phyloP scores from a whole-genome alignment of 768 basidiomycete genomes.

The Mycena haematopus region DNA sequence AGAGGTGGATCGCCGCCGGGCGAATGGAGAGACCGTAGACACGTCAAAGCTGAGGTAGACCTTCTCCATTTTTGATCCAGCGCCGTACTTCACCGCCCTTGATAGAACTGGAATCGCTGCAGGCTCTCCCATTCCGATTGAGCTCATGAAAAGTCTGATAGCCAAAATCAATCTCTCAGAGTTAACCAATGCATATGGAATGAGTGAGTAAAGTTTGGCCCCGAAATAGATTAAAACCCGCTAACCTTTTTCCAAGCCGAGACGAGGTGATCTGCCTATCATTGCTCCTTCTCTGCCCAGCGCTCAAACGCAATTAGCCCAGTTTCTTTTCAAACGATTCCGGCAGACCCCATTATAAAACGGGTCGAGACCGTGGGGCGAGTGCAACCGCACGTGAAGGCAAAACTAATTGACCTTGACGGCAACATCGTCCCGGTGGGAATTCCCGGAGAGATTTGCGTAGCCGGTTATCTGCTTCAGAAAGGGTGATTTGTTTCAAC shows the following conservation, averaged over 20 bases:
- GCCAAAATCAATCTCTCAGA: slow-evolving; percentile 69
- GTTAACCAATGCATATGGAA: slow-evolving; percentile 82
- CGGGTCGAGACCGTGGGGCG: slow-evolving; percentile 85
- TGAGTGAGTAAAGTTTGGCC: slow-evolving; percentile 63
- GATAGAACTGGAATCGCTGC: slow-evolving; percentile 83
- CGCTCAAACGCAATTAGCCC: slow-evolving; percentile 53
- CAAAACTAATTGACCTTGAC: slow-evolving; percentile 67
- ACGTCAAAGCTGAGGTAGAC: slow-evolving; percentile 59
- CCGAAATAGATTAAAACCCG: background rate
- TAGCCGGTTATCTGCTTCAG: slow-evolving; percentile 80
- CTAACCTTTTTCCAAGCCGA: slow-evolving; percentile 55
- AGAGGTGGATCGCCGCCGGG: slow-evolving; percentile 64
- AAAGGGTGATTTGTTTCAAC: slow-evolving; percentile 61
- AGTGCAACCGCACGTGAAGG: slow-evolving; percentile 77
- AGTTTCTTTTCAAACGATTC: slow-evolving; percentile 82
- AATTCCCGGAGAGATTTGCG: slow-evolving; percentile 75
- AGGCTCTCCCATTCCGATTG: slow-evolving; percentile 79
- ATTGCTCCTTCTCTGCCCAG: background rate
- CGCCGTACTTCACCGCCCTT: background rate
- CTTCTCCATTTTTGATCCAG: background rate
- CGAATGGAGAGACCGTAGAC: slow-evolving; percentile 53
- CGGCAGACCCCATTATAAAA: slow-evolving; percentile 70
- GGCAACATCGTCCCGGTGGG: slow-evolving; percentile 73
- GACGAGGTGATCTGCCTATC: slow-evolving; percentile 56
- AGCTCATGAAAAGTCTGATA: slow-evolving; percentile 78